Percentiles rank a stretch among this genome's conserved stretches.
Conservation (phyloP, 2,329 filamentous ascomycete species). For the Torrubiella hemipterigena region DNA sequence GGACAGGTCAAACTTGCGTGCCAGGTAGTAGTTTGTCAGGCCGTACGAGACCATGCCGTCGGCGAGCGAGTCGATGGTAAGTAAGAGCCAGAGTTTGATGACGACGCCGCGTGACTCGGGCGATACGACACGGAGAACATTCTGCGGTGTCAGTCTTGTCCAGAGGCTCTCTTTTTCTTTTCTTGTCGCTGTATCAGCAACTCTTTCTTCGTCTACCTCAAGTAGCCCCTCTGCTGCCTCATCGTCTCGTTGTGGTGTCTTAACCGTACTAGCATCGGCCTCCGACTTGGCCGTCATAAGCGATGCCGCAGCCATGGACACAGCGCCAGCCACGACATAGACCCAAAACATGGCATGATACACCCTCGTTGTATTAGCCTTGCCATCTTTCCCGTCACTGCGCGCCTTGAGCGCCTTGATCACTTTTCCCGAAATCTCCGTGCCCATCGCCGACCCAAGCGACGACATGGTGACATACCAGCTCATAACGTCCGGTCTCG, state of each 20-base stretch:
- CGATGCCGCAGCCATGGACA: slow-evolving; percentile 34
- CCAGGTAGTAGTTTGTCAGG: slow-evolving; percentile 46
- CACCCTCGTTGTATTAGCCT: too few species aligned
- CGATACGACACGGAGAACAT: slow-evolving; percentile 19
- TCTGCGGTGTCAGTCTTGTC: neutral
- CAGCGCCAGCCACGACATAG: slow-evolving; percentile 42
- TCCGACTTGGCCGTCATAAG: slow-evolving; percentile 40
- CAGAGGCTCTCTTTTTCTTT: neutral
- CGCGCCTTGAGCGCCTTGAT: slow-evolving; percentile 32
- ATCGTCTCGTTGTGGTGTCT: slow-evolving; percentile 8
- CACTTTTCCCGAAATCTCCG: slow-evolving; percentile 36
- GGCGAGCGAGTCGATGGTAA: slow-evolving; percentile 51
- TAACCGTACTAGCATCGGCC: slow-evolving; percentile 10
- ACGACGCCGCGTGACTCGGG: slow-evolving; percentile 43
- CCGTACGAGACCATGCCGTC: slow-evolving; percentile 53
- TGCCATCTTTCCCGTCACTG: slow-evolving; percentile 33
- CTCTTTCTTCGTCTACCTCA: slow-evolving; percentile 4
- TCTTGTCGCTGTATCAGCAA: too few species aligned
- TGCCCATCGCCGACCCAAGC: slow-evolving; percentile 42
- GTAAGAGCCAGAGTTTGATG: slow-evolving; percentile 52
- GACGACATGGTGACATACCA: slow-evolving; percentile 51
- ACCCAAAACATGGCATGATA: slow-evolving; percentile 48
- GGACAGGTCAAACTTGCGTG: slow-evolving; percentile 38
- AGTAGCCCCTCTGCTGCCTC: slow-evolving; percentile 13
- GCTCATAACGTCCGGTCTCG: slow-evolving; percentile 49